Base-by-base conservation (phyloP, 1,284 basidiomycete species). In the Puccinia polysora region DNA sequence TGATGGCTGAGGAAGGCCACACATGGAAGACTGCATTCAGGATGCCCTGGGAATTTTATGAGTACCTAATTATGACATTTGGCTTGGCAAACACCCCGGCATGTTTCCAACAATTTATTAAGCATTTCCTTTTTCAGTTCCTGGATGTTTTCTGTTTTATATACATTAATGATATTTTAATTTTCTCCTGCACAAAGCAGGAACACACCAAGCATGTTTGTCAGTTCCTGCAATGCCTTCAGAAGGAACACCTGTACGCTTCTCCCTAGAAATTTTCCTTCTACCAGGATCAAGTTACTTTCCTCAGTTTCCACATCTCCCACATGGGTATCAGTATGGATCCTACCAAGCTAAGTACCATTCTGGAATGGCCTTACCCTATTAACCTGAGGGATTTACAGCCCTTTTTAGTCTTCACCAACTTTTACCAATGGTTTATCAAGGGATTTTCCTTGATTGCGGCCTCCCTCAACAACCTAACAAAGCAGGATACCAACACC, bases 21-120 rank as follows among this genome's bases (percentile, higher is more conserved):
- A 77, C 80, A 53, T 78, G 77, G 77, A 82, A 81, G 56, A 82
- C 81, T 0, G 79, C 80, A 0, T 82, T 82, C 75, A n/a, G 74
- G 1, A 81, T 78, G 0, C 78, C 76, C n/a, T 79, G 79, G 18
- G 81, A 83, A 0, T 76, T 78, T 3, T 83, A 79, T 73, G 79
- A 83, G 74, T 81, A 75, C 68, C 65, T 76, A 1, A 80, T 83
- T 20, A 81, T 83, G 79, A 81, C 80, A 0, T 82, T 82, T 60
- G 80, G 82, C 0, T 76, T 83, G 3, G 80, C 78, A 50, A 83
- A 83, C 73, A 80, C 80, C 0, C 82, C 81, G 0, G 77, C 80
- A 0, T 75, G 30, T 34, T 64, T 64, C 18, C 62, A 64, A 34
- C 18, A 45, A 6, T 64, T 64, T 25, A 64, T 64, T 28, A 50